Percentiles rank a stretch among this genome's conserved stretches.
Evolutionary conservation across 2,329 filamentous ascomycete species (phyloP).

Genomic region (Colletotrichum tofieldiae): DNA sequence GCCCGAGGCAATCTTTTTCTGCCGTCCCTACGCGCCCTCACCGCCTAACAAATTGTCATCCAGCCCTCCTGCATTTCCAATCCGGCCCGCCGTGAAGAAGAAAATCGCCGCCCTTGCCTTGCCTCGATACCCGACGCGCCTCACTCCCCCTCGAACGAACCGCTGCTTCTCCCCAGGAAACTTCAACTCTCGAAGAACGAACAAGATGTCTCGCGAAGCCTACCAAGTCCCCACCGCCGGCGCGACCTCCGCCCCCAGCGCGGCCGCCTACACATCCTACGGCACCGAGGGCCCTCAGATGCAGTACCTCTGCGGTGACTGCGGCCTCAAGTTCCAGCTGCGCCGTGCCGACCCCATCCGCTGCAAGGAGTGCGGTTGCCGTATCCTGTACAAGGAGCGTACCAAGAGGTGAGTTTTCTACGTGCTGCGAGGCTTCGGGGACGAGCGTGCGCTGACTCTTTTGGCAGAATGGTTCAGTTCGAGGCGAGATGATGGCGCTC

Average conservation of each 20-base stretch:
- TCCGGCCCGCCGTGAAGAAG: slow-evolving; percentile 13
- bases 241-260: slow-evolving; percentile 57
- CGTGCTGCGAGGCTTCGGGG: too few species aligned
- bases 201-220: slow-evolving; percentile 78
- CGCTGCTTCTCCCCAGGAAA: background rate
- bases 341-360: slow-evolving; percentile 86
- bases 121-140: slow-evolving; percentile 14
- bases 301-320: slow-evolving; percentile 87
- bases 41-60: slow-evolving; percentile 43
- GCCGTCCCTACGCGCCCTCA: slow-evolving; percentile 26
- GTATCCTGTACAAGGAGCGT: slow-evolving; percentile 97
- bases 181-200: background rate
- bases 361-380: slow-evolving; percentile 94
- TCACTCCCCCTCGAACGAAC: background rate
- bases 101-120: slow-evolving; percentile 11
- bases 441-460: slow-evolving; percentile 44
- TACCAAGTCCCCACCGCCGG: slow-evolving; percentile 80
- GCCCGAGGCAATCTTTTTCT: slow-evolving; percentile 29
- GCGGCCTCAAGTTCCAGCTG: slow-evolving; percentile 82
- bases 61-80: slow-evolving; percentile 34
- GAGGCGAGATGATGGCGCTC: slow-evolving; percentile 80
- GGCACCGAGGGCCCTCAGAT: slow-evolving; percentile 70
- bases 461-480: slow-evolving; percentile 93
- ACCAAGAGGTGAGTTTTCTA: slow-evolving; percentile 85
- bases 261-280: slow-evolving; percentile 61